Percentiles rank a stretch among this genome's conserved stretches.
phyloP scores from a whole-genome alignment of 257 asterid genomes.

The Przewalskia tangutica region DNA sequence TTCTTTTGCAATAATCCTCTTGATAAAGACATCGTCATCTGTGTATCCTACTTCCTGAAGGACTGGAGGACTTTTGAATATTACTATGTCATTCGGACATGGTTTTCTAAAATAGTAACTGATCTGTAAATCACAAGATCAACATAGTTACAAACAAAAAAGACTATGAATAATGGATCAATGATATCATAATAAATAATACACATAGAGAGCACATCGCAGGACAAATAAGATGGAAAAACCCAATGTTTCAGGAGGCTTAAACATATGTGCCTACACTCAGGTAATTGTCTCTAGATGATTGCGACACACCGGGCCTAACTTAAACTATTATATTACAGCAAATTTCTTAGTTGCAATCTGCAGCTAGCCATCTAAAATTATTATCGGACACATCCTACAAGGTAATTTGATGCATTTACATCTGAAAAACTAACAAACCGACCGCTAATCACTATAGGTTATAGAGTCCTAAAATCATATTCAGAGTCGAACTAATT shows the following conservation, averaged over 20 bases:
- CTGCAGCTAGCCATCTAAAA: background rate
- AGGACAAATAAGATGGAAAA: background rate
- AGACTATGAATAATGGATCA: background rate
- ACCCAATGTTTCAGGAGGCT: background rate
- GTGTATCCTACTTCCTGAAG: slow-evolving; percentile 69
- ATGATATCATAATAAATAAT: background rate
- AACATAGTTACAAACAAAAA: background rate
- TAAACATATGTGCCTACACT: background rate
- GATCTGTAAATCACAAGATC: slow-evolving; percentile 33
- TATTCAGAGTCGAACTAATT: background rate
- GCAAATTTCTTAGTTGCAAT: background rate
- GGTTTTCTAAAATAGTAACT: slow-evolving; percentile 79
- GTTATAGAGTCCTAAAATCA: background rate
- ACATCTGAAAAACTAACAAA: background rate
- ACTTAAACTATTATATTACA: background rate
- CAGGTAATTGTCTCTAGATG: background rate
- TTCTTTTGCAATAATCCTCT: slow-evolving; percentile 80
- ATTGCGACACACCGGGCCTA: background rate
- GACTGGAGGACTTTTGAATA: slow-evolving; percentile 73
- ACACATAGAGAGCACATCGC: background rate
- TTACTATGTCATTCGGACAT: slow-evolving; percentile 70
- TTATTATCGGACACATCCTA: background rate
- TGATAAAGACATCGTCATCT: slow-evolving; percentile 71
- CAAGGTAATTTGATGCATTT: background rate
- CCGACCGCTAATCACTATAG: background rate